Evolutionary conservation across 1,284 basidiomycete species (phyloP).

Genomic region (Tylopilus orsonianus): DNA sequence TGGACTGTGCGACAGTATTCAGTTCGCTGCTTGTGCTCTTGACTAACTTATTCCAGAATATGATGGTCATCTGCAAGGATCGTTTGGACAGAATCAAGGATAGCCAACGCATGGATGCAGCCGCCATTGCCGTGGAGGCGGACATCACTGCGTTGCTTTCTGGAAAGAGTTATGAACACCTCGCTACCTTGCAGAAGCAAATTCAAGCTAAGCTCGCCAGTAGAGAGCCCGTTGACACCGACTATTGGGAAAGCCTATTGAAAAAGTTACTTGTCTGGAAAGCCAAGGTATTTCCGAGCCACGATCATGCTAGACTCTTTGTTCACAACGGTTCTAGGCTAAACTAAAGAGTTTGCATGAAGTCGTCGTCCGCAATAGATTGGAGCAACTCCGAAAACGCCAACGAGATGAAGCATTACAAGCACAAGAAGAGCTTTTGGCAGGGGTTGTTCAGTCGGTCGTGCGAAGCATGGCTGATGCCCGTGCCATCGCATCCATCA

Average conservation of each 20-base stretch:
- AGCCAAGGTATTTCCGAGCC: slow-evolving; percentile 67
- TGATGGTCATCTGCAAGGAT: slow-evolving; percentile 96
- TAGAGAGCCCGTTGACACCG: slow-evolving; percentile 93
- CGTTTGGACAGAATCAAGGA: slow-evolving; percentile 76
- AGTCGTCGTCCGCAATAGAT: slow-evolving; percentile 91
- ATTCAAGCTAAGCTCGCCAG: slow-evolving; percentile 88
- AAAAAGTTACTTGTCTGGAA: slow-evolving; percentile 97
- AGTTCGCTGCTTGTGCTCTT: slow-evolving; percentile 1
- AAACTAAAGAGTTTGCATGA: slow-evolving; percentile 93
- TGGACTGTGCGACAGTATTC: slow-evolving; percentile 76
- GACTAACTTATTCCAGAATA: slow-evolving; percentile 57
- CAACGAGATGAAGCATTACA: slow-evolving; percentile 94
- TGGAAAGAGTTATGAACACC: slow-evolving; percentile 82
- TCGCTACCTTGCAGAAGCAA: slow-evolving; percentile 80
- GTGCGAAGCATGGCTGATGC: slow-evolving; percentile 41
- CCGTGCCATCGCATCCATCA: slow-evolving; percentile 36
- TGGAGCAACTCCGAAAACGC: slow-evolving; percentile 92
- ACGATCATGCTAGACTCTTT: neutral
- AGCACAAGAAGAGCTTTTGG: slow-evolving; percentile 89
- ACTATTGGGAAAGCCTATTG: slow-evolving; percentile 96
- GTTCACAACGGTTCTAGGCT: slow-evolving; percentile 50
- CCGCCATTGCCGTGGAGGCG: slow-evolving; percentile 76
- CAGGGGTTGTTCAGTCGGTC: slow-evolving; percentile 66
- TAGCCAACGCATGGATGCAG: slow-evolving; percentile 58
- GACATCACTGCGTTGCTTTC: slow-evolving; percentile 75